Evolutionary conservation across 345 rosid species (phyloP).

Genomic region (Viola odorata): DNA sequence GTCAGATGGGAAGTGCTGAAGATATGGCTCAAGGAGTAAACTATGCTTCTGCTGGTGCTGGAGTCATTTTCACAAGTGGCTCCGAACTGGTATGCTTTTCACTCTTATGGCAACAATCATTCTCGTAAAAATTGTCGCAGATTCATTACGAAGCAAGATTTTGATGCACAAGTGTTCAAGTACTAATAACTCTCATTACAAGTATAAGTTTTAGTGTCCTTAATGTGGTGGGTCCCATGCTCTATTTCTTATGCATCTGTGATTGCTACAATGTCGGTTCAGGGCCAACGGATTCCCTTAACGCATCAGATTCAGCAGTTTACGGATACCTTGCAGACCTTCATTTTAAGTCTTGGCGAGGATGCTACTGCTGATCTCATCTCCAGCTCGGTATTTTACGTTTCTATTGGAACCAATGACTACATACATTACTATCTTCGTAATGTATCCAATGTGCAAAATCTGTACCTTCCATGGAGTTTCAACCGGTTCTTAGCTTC

Average conservation of each 20-base stretch:
- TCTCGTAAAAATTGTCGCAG: no score
- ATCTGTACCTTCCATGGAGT: slow-evolving; percentile 72
- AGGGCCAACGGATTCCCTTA: slow-evolving; percentile 87
- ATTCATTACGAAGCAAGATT: no score
- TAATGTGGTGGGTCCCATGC: no score
- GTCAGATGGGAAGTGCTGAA: slow-evolving; percentile 51
- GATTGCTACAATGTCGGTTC: slow-evolving; percentile 4
- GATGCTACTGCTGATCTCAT: slow-evolving; percentile 41
- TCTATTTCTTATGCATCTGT: no score
- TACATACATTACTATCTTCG: slow-evolving; percentile 84
- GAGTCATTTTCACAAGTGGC: slow-evolving; percentile 78
- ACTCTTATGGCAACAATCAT: no score
- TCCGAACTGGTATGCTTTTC: slow-evolving; percentile 57
- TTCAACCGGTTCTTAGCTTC: slow-evolving; percentile 76
- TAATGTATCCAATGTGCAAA: slow-evolving; percentile 66
- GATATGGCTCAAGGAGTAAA: slow-evolving; percentile 77
- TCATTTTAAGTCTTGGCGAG: slow-evolving; percentile 61
- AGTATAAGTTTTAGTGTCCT: no score
- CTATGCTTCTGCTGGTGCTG: slow-evolving; percentile 86
- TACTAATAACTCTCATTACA: no score
- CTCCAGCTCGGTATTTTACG: slow-evolving; percentile 59
- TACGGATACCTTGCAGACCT: slow-evolving; percentile 69
- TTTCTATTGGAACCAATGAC: slow-evolving; percentile 84
- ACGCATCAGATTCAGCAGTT: slow-evolving; percentile 85
- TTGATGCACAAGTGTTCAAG: no score